Conservation (phyloP, 495 filamentous ascomycete genomes). For the Aspergillus homomorphus region DNA sequence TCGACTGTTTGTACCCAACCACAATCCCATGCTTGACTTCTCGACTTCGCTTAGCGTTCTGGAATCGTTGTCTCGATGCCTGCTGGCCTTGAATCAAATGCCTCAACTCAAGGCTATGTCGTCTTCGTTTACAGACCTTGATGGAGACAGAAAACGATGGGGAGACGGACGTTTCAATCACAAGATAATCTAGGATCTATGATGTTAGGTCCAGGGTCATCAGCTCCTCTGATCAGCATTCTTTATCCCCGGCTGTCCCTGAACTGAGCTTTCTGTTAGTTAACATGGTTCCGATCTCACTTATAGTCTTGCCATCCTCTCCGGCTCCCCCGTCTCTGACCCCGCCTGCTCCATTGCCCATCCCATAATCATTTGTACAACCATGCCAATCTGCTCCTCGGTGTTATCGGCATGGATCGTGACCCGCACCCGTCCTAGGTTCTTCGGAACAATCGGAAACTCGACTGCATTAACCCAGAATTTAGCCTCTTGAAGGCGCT, state of each 20-base stretch:
- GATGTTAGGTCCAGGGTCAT: no score
- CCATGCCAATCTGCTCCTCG: background rate
- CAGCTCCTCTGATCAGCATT: background rate
- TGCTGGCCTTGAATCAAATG: background rate
- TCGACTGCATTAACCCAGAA: slow-evolving; percentile 11
- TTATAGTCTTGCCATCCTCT: background rate
- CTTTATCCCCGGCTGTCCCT: background rate
- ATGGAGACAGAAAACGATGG: no score
- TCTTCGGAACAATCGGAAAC: slow-evolving; percentile 6
- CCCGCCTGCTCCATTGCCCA: background rate
- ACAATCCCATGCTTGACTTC: no score
- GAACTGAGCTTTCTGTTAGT: background rate
- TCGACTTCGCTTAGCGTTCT: background rate
- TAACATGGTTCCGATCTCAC: no score
- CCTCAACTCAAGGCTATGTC: background rate
- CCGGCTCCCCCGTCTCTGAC: background rate
- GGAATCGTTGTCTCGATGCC: background rate
- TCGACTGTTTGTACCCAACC: background rate
- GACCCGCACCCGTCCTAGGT: slow-evolving; percentile 6
- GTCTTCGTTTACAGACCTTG: no score
- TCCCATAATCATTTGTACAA: background rate
- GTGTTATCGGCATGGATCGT: slow-evolving; percentile 13
- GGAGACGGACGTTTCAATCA: no score
- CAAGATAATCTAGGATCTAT: no score
- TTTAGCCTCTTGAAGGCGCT: background rate